Conservation (phyloP, 2,329 filamentous ascomycete species). For the Aspergillus nomiae region DNA sequence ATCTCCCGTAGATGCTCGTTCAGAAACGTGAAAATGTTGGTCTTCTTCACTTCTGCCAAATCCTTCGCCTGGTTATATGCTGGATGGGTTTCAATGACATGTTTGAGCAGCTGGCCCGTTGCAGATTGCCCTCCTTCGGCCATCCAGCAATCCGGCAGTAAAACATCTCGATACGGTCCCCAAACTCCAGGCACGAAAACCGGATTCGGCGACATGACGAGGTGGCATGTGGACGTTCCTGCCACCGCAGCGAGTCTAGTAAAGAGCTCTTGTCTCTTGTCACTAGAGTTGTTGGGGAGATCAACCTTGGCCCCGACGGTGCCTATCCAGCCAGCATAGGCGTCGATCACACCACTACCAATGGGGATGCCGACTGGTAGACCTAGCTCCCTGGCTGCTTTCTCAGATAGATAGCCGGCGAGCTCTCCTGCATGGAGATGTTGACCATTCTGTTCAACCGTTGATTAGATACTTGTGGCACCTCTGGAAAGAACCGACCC, state of each 20-base stretch:
- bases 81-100: conserved; percentile 93
- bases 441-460: conserved; percentile 70
- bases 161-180: conserved; percentile 94
- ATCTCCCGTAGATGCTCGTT: conserved; percentile 83
- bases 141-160: conserved; percentile 93
- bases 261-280: conserved; percentile 82
- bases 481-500: no score
- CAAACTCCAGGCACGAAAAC: conserved; percentile 95
- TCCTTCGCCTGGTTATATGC: conserved; percentile 80
- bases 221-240: conserved; percentile 94
- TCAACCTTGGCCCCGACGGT: conserved; percentile 95
- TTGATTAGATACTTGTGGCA: neutral
- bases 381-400: conserved; percentile 80
- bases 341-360: conserved; percentile 95
- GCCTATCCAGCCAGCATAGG: conserved; percentile 97
- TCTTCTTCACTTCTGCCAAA: conserved; percentile 76
- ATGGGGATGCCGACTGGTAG: conserved; percentile 88
- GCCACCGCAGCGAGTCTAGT: conserved; percentile 90
- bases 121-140: conserved; percentile 96
- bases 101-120: conserved; percentile 89
- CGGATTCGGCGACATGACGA: conserved; percentile 90
- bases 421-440: conserved; percentile 92
- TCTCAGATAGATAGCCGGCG: conserved; percentile 82
- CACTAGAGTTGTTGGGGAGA: conserved; percentile 68
- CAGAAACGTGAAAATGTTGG: conserved; percentile 92